Evolutionary conservation across 2,329 filamentous ascomycete genomes (phyloP).

Genomic region (Eurotiales sp.): DNA sequence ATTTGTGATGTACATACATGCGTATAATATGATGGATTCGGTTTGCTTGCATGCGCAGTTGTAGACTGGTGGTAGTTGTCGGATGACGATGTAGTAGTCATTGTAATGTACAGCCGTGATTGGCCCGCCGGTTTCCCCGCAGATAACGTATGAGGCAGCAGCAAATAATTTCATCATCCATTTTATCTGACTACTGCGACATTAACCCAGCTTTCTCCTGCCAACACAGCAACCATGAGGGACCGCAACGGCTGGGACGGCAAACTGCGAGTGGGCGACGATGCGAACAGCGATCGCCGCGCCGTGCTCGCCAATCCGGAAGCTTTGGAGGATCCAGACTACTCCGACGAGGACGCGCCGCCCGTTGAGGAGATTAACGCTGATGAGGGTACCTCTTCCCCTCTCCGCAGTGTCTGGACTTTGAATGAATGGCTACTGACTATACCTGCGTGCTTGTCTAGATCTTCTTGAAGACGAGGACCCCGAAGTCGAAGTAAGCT

Average conservation of each 20-base stretch:
- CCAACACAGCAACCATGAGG: conserved; percentile 23
- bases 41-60: background rate
- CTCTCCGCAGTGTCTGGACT: background rate
- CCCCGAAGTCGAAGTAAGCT: conserved; percentile 48
- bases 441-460: conserved; percentile 22
- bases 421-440: background rate
- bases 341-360: conserved; percentile 67
- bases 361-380: conserved; percentile 72
- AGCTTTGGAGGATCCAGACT: conserved; percentile 77
- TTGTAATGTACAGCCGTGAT: no score
- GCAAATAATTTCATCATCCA: no score
- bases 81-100: no score
- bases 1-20: conserved; percentile 16
- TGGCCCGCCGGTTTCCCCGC: no score
- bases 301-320: conserved; percentile 71
- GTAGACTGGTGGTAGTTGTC: no score
- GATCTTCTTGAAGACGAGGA: conserved; percentile 60
- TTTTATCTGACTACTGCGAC: no score
- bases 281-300: conserved; percentile 52
- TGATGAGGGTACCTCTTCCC: conserved; percentile 63
- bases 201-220: background rate
- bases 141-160: no score
- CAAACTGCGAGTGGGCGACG: conserved; percentile 45
- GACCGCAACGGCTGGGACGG: conserved; percentile 46
- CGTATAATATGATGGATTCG: conserved; percentile 7